Conservation (phyloP, 2,329 filamentous ascomycete species). For the Xylariaceae sp. region DNA sequence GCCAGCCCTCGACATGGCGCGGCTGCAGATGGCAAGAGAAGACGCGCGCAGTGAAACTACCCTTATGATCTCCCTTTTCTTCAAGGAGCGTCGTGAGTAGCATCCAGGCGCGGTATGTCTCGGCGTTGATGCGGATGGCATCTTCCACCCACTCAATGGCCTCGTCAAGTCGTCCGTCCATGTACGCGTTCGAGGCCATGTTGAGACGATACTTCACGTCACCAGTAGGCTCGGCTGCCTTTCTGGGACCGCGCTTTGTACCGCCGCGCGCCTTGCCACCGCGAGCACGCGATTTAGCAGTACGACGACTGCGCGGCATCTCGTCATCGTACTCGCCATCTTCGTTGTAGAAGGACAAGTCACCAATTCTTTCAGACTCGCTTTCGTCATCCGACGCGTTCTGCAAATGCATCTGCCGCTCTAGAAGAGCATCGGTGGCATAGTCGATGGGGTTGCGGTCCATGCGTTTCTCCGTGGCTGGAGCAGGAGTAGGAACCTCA, state of each 20-base stretch:
- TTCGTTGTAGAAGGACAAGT: too few relatives aligned
- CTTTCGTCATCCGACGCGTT: conserved; percentile 14
- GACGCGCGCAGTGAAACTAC: conserved; percentile 55
- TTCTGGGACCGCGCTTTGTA: conserved; percentile 44
- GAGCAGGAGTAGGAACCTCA: neutral
- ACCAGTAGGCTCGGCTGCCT: conserved; percentile 61
- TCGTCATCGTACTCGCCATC: conserved; percentile 3
- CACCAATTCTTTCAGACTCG: conserved; percentile 3
- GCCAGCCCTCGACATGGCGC: conserved; percentile 55
- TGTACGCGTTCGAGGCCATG: conserved; percentile 62
- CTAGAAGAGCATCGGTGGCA: conserved; percentile 26
- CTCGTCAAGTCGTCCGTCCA: conserved; percentile 54
- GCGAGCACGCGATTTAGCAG: conserved; percentile 5
- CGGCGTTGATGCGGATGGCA: conserved; percentile 63
- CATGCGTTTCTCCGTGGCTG: neutral
- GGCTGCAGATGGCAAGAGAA: conserved; percentile 59
- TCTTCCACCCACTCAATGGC: conserved; percentile 56
- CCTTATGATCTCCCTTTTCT: conserved; percentile 52
- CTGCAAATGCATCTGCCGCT: conserved; percentile 24
- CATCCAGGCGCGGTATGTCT: conserved; percentile 61
- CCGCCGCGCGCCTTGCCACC: conserved; percentile 12
- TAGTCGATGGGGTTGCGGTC: conserved; percentile 17
- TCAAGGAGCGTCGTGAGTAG: conserved; percentile 56
- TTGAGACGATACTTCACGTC: conserved; percentile 66
- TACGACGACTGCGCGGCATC: conserved; percentile 2